A percentile compares a stretch with the other conserved stretches of the same genome.
Conservation (phyloP, 176 grass and related monocot species). For the Cenchrus fungigraminus region DNA sequence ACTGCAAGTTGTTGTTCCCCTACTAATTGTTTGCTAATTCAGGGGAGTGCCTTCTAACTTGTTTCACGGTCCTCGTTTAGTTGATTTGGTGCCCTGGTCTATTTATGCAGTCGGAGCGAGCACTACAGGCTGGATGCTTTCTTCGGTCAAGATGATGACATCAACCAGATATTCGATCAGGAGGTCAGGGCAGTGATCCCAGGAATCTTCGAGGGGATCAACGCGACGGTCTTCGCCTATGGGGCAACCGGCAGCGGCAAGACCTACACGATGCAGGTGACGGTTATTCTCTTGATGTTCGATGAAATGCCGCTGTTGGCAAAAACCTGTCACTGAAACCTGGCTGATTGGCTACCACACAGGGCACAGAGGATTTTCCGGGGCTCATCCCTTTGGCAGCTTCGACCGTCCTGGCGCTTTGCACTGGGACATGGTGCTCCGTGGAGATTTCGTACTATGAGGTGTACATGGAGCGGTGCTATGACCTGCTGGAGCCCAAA, state of each 20-base stretch:
- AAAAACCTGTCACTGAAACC: not conserved
- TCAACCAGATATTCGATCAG: constrained; percentile 63
- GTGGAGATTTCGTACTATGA: constrained; percentile 87
- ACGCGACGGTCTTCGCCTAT: constrained; percentile 77
- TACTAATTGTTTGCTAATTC: not conserved
- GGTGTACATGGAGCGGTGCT: constrained; percentile 91
- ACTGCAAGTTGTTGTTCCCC: not conserved
- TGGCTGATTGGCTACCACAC: not conserved
- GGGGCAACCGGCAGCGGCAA: constrained; percentile 90
- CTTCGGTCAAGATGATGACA: constrained; percentile 61
- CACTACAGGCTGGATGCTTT: constrained; percentile 82
- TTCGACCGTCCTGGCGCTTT: constrained; percentile 54
- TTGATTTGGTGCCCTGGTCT: not conserved
- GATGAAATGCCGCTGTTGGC: constrained; percentile 17
- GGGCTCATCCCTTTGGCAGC: constrained; percentile 78
- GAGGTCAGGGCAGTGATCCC: constrained; percentile 75
- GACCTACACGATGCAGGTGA: constrained; percentile 92
- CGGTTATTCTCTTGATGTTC: constrained; percentile 2
- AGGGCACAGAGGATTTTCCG: constrained; percentile 68
- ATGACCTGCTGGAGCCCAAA: constrained; percentile 90
- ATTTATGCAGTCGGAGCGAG: constrained; percentile 64
- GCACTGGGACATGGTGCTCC: constrained; percentile 58
- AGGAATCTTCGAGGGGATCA: constrained; percentile 66
- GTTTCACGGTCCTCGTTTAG: not conserved
- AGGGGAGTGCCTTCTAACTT: not conserved